These are phyloP conservation scores for Xylaria arbuscula DNA, from an alignment of 2,329 filamentous ascomycete species.

Conservation along the genomic window DNA sequence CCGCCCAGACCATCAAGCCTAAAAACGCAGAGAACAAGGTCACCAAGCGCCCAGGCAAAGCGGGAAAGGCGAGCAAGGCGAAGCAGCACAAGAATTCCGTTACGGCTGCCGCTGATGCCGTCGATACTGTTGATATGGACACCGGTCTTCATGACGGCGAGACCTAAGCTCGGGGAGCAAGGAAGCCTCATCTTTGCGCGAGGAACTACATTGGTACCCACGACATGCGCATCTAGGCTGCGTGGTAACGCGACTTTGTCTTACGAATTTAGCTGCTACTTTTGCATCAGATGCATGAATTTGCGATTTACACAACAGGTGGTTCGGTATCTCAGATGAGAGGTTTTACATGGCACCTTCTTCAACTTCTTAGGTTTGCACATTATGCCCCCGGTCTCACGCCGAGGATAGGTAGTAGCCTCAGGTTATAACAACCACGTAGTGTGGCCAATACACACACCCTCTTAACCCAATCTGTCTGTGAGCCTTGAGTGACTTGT, in stretches of 20 bases:
- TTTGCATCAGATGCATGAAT: background rate
- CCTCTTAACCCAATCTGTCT: background rate
- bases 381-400: background rate
- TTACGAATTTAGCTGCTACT: background rate
- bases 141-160: background rate
- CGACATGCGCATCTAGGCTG: background rate
- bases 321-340: background rate
- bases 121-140: background rate
- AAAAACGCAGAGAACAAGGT: slow-evolving; percentile 24
- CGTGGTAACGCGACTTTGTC: background rate
- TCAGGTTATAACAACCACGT: background rate
- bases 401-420: slow-evolving; percentile 5
- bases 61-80: slow-evolving; percentile 3
- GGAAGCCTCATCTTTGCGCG: background rate
- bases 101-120: background rate
- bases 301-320: background rate
- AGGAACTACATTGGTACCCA: background rate
- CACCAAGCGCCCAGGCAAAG: slow-evolving; percentile 11
- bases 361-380: slow-evolving; percentile 3
- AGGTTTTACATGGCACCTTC: slow-evolving; percentile 8
- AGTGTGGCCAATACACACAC: slow-evolving; percentile 20
- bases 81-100: slow-evolving; percentile 4
- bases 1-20: slow-evolving; percentile 1
- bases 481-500: background rate
- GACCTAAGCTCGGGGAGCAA: background rate